A percentile compares a stretch with the other conserved stretches of the same genome.
phyloP scores from a whole-genome alignment of 1,139 yeast species.

The Taphrina deformans region DNA sequence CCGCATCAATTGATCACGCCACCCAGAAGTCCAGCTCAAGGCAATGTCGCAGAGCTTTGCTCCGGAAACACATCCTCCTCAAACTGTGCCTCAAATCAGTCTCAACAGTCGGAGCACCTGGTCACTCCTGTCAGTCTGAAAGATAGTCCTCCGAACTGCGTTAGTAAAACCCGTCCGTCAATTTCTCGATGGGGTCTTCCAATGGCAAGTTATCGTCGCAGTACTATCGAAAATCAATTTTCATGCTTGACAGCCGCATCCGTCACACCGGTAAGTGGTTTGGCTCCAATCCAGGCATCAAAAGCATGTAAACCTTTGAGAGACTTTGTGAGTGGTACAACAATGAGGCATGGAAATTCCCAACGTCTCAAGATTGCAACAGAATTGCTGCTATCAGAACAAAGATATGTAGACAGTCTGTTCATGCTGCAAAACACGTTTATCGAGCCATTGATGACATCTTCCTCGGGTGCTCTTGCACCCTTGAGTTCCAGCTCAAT shows the following conservation, averaged over 20 bases:
- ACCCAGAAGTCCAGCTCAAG: not conserved
- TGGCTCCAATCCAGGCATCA: not conserved
- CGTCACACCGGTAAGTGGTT: not conserved
- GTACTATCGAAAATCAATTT: not conserved
- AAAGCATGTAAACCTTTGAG: not conserved
- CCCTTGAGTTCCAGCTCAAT: slow-evolving; percentile 10
- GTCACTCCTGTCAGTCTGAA: not conserved
- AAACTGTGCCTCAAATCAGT: not conserved
- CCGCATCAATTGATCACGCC: not conserved
- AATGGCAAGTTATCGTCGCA: not conserved
- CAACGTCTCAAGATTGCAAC: not conserved
- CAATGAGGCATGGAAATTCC: not conserved
- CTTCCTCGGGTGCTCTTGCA: not conserved
- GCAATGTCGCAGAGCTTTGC: not conserved
- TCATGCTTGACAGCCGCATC: not conserved
- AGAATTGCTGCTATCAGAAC: slow-evolving; percentile 22
- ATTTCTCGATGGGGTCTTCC: not conserved
- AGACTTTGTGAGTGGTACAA: not conserved
- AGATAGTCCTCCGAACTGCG: not conserved
- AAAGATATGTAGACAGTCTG: slow-evolving; percentile 9
- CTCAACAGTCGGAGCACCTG: not conserved
- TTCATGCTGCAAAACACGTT: slow-evolving; percentile 4
- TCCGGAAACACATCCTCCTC: not conserved
- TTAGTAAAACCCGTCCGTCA: not conserved
- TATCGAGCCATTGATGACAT: slow-evolving; percentile 14